These are phyloP conservation scores for Prunus dulcis DNA, from an alignment of 306 rosid species.

Conservation along the genomic window DNA sequence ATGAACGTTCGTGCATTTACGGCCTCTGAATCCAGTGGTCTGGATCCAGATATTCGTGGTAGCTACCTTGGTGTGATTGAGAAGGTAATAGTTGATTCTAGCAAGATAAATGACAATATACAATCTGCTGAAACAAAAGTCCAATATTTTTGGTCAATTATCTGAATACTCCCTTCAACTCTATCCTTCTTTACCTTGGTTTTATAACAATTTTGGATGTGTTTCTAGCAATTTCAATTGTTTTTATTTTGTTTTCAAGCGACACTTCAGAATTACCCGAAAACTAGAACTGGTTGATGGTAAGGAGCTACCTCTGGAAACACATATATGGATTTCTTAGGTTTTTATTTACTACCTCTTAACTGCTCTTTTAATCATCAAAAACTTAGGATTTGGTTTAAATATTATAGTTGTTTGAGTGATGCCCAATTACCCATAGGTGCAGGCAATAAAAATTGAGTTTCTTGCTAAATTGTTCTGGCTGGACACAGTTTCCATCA, in stretches of 20 bases:
- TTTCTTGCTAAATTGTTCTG: not conserved
- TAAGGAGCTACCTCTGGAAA: not conserved
- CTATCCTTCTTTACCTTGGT: constrained; percentile 12
- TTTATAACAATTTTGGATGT: not conserved
- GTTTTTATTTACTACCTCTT: not conserved
- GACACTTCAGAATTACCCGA: too few relatives aligned
- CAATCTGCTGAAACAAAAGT: not conserved
- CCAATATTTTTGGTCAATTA: not conserved
- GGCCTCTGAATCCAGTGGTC: constrained; percentile 73
- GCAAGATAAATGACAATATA: constrained; percentile 5
- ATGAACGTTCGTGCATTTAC: constrained; percentile 96
- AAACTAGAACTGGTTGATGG: not conserved
- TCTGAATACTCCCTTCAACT: not conserved
- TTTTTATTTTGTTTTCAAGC: not conserved
- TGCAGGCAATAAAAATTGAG: not conserved
- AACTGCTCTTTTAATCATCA: too few relatives aligned
- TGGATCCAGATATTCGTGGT: constrained; percentile 63
- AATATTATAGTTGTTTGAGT: not conserved
- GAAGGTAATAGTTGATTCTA: constrained; percentile 56
- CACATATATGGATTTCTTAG: not conserved
- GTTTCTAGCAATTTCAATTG: constrained; percentile 1
- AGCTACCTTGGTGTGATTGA: constrained; percentile 93
- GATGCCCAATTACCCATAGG: not conserved
- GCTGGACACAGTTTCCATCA: not conserved
- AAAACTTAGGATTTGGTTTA: not conserved